These are phyloP conservation scores for Ophiostoma fasciatum DNA, from an alignment of 2,329 filamentous ascomycete genomes.

Conservation along the genomic window DNA sequence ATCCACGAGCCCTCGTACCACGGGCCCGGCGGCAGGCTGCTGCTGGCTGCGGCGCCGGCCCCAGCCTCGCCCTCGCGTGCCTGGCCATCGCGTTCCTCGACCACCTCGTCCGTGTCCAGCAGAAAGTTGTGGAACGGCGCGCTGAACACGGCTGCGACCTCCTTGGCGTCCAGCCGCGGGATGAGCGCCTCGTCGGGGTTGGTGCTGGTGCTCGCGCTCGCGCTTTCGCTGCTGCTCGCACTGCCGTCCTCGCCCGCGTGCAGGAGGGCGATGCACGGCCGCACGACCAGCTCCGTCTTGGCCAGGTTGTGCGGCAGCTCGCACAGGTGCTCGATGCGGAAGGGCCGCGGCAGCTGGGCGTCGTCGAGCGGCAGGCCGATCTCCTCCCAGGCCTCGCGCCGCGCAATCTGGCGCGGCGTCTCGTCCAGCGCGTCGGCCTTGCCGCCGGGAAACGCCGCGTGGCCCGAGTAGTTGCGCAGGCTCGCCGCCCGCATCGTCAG, in stretches of 20 bases:
- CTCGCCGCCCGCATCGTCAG: constrained; percentile 53
- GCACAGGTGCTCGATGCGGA: constrained; percentile 77
- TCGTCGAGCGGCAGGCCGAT: constrained; percentile 73
- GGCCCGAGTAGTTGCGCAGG: constrained; percentile 58
- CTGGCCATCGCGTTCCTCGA: too few relatives aligned
- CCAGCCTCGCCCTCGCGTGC: too few relatives aligned
- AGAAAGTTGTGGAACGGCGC: constrained; percentile 80
- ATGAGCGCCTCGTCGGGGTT: constrained; percentile 57
- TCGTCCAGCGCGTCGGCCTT: constrained; percentile 45
- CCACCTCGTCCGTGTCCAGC: constrained; percentile 38
- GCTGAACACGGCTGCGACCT: constrained; percentile 89
- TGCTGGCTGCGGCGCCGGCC: background rate
- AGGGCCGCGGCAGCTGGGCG: constrained; percentile 54
- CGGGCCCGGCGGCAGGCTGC: constrained; percentile 32
- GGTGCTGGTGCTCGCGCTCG: background rate
- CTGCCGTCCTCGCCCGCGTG: constrained; percentile 29
- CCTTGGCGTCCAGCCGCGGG: constrained; percentile 70
- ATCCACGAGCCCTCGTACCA: constrained; percentile 86
- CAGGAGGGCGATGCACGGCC: constrained; percentile 65
- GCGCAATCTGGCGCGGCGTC: constrained; percentile 66
- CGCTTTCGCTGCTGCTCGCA: constrained; percentile 13
- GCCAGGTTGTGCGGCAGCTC: constrained; percentile 64
- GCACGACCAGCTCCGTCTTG: constrained; percentile 57
- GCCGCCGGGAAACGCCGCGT: constrained; percentile 76
- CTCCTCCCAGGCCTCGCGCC: constrained; percentile 83